Conservation (phyloP, 495 filamentous ascomycete species). For the Aspergillus sclerotiicarbonarius region DNA sequence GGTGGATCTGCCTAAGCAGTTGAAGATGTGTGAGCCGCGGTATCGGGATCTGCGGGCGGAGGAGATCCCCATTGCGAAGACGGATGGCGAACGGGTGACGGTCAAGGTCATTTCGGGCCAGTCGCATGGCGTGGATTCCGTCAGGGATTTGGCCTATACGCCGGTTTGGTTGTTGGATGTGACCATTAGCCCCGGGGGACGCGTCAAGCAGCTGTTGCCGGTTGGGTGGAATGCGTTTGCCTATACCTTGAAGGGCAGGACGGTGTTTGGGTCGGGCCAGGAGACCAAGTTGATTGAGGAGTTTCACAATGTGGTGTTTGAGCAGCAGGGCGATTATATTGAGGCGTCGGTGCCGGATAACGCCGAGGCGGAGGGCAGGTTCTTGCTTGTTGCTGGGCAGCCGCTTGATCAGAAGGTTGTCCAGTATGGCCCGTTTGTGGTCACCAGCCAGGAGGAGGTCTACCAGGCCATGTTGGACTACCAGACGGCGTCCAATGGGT, state of each 20-base stretch:
- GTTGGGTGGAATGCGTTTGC: conserved; percentile 88
- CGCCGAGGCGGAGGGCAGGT: conserved; percentile 63
- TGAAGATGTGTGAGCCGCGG: conserved; percentile 87
- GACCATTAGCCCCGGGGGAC: conserved; percentile 75
- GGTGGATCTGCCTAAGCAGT: conserved; percentile 80
- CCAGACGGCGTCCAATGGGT: conserved; percentile 80
- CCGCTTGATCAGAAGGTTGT: conserved; percentile 89
- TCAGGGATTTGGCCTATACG: conserved; percentile 89
- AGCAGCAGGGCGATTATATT: conserved; percentile 72
- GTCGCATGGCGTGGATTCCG: conserved; percentile 76
- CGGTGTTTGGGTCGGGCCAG: conserved; percentile 61
- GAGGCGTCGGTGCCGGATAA: conserved; percentile 64
- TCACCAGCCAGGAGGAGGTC: conserved; percentile 80
- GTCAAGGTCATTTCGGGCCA: conserved; percentile 90
- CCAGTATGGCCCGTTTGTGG: conserved; percentile 94
- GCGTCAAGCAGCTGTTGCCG: conserved; percentile 69
- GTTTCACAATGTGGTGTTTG: conserved; percentile 90
- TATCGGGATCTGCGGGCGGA: conserved; percentile 77
- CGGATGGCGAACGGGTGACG: conserved; percentile 68
- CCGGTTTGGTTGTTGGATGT: conserved; percentile 93
- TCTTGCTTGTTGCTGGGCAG: conserved; percentile 81
- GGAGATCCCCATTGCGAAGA: conserved; percentile 71
- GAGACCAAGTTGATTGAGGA: conserved; percentile 57
- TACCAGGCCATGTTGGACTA: conserved; percentile 90
- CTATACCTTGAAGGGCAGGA: conserved; percentile 72